Percentiles rank a stretch among this genome's conserved stretches.
phyloP scores from a whole-genome alignment of 164 flowering plant species.

The Annona squamosa region DNA sequence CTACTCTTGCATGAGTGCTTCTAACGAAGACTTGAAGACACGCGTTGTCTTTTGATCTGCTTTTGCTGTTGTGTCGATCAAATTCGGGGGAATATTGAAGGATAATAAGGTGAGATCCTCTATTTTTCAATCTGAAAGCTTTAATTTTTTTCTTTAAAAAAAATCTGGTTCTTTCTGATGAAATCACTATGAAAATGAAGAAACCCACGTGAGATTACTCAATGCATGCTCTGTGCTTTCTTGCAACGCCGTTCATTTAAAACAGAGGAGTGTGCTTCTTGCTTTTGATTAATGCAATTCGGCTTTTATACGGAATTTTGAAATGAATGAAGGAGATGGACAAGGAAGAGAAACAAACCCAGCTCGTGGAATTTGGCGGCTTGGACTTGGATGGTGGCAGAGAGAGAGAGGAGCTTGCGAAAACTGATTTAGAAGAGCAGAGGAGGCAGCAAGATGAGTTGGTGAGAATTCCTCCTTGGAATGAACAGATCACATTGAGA shows the following conservation, averaged over 20 bases:
- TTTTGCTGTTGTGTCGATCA: neutral
- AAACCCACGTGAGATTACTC: neutral
- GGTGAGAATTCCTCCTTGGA: conserved; percentile 57
- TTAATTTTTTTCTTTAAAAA: neutral
- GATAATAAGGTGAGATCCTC: neutral
- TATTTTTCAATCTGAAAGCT: neutral
- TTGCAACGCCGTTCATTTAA: neutral
- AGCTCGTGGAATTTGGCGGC: conserved; percentile 2
- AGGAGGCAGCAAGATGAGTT: conserved; percentile 7
- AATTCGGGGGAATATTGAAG: neutral
- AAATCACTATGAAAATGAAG: neutral
- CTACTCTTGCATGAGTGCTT: neutral
- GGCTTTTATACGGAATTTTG: conserved; percentile 5
- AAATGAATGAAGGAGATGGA: conserved; percentile 6
- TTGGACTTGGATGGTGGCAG: conserved; percentile 20
- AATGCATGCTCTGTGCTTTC: neutral
- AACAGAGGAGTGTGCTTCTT: neutral
- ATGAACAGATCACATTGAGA: conserved; percentile 61
- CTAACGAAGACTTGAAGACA: neutral
- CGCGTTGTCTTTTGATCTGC: neutral
- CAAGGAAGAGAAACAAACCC: neutral
- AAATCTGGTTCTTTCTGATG: neutral
- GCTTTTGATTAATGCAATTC: neutral
- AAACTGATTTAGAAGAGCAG: conserved; percentile 20
- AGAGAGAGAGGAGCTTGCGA: conserved; percentile 25